Percentiles rank a stretch among this genome's conserved stretches.
These are phyloP conservation scores for Botryosphaeria dothidea DNA, from an alignment of 2,329 filamentous ascomycete genomes.

Conservation along the genomic window DNA sequence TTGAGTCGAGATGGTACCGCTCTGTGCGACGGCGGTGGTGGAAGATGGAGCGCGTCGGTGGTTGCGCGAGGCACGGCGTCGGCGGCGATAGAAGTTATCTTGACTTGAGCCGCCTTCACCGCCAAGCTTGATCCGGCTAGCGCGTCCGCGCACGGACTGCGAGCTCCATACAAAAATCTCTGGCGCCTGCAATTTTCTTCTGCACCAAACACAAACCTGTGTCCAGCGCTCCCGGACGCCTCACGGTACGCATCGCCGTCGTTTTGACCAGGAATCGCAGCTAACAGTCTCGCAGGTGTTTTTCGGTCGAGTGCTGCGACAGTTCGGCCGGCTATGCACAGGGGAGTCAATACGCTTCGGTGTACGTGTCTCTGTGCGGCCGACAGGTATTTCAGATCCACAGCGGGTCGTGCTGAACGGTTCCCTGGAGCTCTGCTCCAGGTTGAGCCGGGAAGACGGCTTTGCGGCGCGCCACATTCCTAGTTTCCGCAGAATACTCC, in stretches of 20 bases:
- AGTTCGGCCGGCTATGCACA: conserved; percentile 75
- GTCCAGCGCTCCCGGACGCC: conserved; percentile 72
- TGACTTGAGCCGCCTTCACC: not conserved
- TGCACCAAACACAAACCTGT: conserved; percentile 73
- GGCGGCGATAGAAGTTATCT: conserved; percentile 13
- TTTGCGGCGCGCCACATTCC: conserved; percentile 79
- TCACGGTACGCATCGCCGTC: conserved; percentile 44
- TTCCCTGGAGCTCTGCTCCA: conserved; percentile 52
- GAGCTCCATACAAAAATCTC: conserved; percentile 39
- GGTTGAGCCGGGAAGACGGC: conserved; percentile 64
- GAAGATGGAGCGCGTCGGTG: not conserved
- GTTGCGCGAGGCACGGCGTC: not conserved
- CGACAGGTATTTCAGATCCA: conserved; percentile 89
- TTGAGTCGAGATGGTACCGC: not conserved
- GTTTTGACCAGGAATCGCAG: not conserved
- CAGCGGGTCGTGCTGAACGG: conserved; percentile 45
- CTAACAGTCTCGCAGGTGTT: conserved; percentile 1
- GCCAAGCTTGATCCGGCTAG: conserved; percentile 23
- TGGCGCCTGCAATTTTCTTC: conserved; percentile 38
- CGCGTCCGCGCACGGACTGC: conserved; percentile 26
- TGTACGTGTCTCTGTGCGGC: conserved; percentile 77
- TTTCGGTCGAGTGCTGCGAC: conserved; percentile 74
- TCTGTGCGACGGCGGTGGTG: conserved; percentile 10
- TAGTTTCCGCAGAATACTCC: conserved; percentile 14
- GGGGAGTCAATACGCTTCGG: conserved; percentile 69